Percentiles rank a stretch among this genome's conserved stretches.
Conservation (phyloP, 108 stramenopile genomes). For the Cylindrotheca closterium region DNA sequence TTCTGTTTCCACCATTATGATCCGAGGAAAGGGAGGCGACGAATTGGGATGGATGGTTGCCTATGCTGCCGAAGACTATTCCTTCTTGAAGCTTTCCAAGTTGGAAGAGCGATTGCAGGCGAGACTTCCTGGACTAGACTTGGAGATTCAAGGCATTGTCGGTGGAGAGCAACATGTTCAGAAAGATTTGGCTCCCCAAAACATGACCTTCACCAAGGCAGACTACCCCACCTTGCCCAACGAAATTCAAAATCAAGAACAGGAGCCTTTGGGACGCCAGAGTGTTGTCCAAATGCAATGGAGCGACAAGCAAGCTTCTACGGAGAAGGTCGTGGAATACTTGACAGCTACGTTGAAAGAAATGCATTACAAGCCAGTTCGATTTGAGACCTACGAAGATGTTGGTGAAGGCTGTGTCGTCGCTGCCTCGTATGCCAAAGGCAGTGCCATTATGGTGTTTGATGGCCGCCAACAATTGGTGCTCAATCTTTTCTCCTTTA, state of each 20-base stretch:
- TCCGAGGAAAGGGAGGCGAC: neutral
- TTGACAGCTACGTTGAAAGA: constrained; percentile 1
- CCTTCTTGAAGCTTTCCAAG: constrained; percentile 1
- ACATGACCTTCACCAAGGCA: constrained; percentile 7
- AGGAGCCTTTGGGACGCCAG: constrained; percentile 51
- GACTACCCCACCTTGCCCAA: constrained; percentile 52
- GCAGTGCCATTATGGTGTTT: constrained; percentile 46
- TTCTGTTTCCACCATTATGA: constrained; percentile 1
- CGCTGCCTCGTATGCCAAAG: constrained; percentile 29
- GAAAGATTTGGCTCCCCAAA: constrained; percentile 1
- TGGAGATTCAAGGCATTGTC: neutral
- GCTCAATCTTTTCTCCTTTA: constrained; percentile 57
- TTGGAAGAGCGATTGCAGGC: neutral
- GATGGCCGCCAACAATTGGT: constrained; percentile 57
- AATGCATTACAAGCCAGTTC: neutral
- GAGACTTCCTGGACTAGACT: neutral
- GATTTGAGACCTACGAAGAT: constrained; percentile 1
- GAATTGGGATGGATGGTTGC: constrained; percentile 3
- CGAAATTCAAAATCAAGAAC: constrained; percentile 45
- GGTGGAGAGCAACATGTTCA: constrained; percentile 1
- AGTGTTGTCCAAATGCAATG: constrained; percentile 39
- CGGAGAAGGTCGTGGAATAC: neutral
- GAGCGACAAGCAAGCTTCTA: neutral
- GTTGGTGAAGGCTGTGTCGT: constrained; percentile 61
- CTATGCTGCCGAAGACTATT: neutral